Base-by-base conservation (phyloP, 768 basidiomycete genomes). In the Boletales sp. region DNA sequence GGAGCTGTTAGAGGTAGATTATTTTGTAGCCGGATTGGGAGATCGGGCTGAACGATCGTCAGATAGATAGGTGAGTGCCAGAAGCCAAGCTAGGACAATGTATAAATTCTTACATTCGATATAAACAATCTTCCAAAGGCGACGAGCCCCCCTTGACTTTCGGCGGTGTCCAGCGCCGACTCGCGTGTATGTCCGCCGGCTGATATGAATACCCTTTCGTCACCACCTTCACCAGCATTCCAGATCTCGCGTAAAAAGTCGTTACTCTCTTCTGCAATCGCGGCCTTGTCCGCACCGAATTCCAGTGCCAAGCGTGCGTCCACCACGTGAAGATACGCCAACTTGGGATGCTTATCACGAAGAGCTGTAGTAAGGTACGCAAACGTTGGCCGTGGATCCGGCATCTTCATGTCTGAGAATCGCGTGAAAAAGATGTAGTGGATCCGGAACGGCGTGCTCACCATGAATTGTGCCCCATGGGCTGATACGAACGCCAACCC, bases 351-450 rank as follows among this genome's bases (percentile, higher is more conserved):
- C 18, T 67, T 66, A 38, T 61, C 52, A n/a, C 57, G 60, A 21
- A 86, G 51, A 37, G 72, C 47, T 5, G 66, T 46, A 18, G 78
- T 72, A 31, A 85, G 54, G 62, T 83, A 73, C 0, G 69, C 53
- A 67, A 80, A 87, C 9, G 77, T 78, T 0, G 82, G 79, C 4
- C 74, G 65, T 0, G 82, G 83, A 50, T 85, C 73, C 4, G 59
- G 53, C 78, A 81, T 80, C 8, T 70, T 62, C 79, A 84, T 80
- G 39, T 72, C 75, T 27, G 24, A 27, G 75, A 10, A 19, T 29
- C 11, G 10, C n/a, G 53, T 7, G 40, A 62, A 1, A 18, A 57
- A 30, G 39, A 19, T 9, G 12, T 21, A 34, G 14, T 9, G 11
- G 8, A 14, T 12, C 7, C 8, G 7, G 4, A 5, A 14, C 15